Percentiles rank a stretch among this genome's conserved stretches.
Evolutionary conservation across 2,329 filamentous ascomycete genomes (phyloP).

Genomic region (Fusarium temperatum): DNA sequence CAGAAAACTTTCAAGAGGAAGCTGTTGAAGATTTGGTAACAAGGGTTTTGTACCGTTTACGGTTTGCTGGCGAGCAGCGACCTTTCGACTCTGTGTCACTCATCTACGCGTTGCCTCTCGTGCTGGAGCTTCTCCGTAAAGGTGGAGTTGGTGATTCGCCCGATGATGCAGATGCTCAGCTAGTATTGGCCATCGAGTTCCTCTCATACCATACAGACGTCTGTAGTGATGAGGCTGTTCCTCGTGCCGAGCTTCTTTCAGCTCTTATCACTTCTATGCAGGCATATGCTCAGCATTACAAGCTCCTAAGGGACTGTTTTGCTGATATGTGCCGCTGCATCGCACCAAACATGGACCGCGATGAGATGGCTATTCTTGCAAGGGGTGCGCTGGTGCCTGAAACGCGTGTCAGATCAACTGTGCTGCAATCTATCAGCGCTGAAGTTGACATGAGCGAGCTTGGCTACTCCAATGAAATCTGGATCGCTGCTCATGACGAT

Average conservation of each 20-base stretch:
- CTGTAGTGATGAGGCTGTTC: conserved; percentile 78
- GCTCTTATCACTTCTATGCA: conserved; percentile 85
- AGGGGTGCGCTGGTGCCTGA: conserved; percentile 83
- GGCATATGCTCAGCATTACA: conserved; percentile 90
- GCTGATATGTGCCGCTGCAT: conserved; percentile 86
- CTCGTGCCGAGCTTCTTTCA: conserved; percentile 76
- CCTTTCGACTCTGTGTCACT: conserved; percentile 90
- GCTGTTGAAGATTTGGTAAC: conserved; percentile 86
- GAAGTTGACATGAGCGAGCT: conserved; percentile 92
- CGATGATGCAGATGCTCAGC: conserved; percentile 88
- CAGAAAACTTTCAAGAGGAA: conserved; percentile 78
- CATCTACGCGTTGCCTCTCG: conserved; percentile 84
- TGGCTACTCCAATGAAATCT: conserved; percentile 88
- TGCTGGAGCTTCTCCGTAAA: conserved; percentile 80
- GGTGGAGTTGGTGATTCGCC: conserved; percentile 77
- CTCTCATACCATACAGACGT: conserved; percentile 87
- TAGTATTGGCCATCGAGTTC: conserved; percentile 88
- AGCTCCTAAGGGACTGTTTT: conserved; percentile 91
- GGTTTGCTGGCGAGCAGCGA: conserved; percentile 91
- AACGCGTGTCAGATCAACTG: conserved; percentile 80
- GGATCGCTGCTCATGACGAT: conserved; percentile 92
- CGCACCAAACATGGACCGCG: conserved; percentile 77
- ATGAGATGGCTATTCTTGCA: conserved; percentile 80
- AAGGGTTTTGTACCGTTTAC: conserved; percentile 86
- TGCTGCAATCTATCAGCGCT: conserved; percentile 87